Evolutionary conservation across 1,139 yeast genomes (phyloP).

Genomic region (Kluyveromyces marxianus): DNA sequence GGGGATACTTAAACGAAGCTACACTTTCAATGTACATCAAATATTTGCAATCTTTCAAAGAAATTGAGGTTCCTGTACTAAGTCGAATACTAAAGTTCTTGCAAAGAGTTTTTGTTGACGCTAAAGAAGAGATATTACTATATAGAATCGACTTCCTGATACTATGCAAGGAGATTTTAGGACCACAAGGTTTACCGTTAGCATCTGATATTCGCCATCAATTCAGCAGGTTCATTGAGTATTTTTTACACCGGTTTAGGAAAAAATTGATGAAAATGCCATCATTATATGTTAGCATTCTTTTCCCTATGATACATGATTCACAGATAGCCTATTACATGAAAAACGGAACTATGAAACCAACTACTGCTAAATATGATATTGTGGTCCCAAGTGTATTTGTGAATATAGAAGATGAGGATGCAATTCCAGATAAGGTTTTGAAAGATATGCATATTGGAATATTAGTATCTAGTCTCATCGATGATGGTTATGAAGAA

Average conservation of each 20-base stretch:
- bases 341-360: constrained; percentile 38
- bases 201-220: constrained; percentile 42
- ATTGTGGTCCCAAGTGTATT: constrained; percentile 22
- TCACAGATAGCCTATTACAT: constrained; percentile 36
- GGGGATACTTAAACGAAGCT: constrained; percentile 34
- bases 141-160: constrained; percentile 70
- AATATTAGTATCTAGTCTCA: constrained; percentile 26
- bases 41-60: constrained; percentile 46
- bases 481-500: constrained; percentile 26
- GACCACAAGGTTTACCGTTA: constrained; percentile 31
- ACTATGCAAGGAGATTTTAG: constrained; percentile 41
- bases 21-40: constrained; percentile 33
- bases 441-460: constrained; percentile 24
- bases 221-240: constrained; percentile 57
- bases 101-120: constrained; percentile 61
- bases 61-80: constrained; percentile 53
- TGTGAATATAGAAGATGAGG: constrained; percentile 19
- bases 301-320: constrained; percentile 57
- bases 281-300: constrained; percentile 54
- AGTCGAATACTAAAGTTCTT: constrained; percentile 62
- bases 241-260: constrained; percentile 60
- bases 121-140: constrained; percentile 53
- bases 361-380: constrained; percentile 3
- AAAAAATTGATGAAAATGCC: constrained; percentile 46
- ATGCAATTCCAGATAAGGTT: constrained; percentile 17